Evolutionary conservation across 164 flowering plant genomes (phyloP).

Genomic region (Santalum album): DNA sequence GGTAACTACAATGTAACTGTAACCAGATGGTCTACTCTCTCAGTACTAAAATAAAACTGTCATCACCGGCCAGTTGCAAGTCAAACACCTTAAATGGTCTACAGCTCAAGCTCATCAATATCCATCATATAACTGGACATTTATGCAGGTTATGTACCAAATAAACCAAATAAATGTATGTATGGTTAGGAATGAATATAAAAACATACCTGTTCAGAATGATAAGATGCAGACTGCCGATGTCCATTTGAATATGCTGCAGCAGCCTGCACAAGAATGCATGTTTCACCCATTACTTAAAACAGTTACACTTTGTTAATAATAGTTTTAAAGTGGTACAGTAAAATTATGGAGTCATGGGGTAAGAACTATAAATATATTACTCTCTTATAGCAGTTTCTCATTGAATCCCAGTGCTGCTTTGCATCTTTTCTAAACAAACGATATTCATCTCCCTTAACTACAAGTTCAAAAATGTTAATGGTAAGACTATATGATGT

Average conservation of each 20-base stretch:
- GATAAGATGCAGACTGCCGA: conserved; percentile 52
- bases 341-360: neutral
- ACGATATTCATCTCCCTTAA: conserved; percentile 63
- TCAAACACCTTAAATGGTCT: too few relatives aligned
- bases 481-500: too few relatives aligned
- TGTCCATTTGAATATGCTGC: conserved; percentile 68
- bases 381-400: conserved; percentile 61
- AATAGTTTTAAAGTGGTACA: too few relatives aligned
- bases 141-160: neutral
- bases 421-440: conserved; percentile 49
- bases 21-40: too few relatives aligned
- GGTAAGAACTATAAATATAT: conserved; percentile 8
- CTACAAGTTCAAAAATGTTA: conserved; percentile 20
- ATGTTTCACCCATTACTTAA: neutral
- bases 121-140: too few relatives aligned
- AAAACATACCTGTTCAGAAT: conserved; percentile 67
- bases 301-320: too few relatives aligned
- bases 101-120: too few relatives aligned
- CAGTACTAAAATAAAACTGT: too few relatives aligned
- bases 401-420: conserved; percentile 69
- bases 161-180: neutral
- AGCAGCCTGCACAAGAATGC: conserved; percentile 55
- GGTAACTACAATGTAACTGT: too few relatives aligned
- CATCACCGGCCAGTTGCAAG: too few relatives aligned
- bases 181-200: neutral